Conservation (phyloP, 2,329 filamentous ascomycete genomes). For the Fusarium sterilihyphosum region DNA sequence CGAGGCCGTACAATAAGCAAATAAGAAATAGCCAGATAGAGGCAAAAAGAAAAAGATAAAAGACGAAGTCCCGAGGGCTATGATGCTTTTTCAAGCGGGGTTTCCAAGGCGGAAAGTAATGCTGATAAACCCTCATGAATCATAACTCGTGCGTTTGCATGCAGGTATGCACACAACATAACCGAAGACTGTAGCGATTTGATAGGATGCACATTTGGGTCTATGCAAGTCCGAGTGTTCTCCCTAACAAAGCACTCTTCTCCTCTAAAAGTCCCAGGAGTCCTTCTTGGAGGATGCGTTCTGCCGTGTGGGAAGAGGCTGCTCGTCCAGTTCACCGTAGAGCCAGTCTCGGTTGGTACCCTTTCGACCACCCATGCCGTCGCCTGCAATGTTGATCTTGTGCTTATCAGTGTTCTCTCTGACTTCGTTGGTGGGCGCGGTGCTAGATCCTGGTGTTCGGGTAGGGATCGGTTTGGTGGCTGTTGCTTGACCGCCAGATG, state of each 20-base stretch:
- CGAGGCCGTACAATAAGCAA: conserved; percentile 21
- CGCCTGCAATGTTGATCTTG: conserved; percentile 60
- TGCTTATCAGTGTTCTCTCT: conserved; percentile 25
- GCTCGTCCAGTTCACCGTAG: conserved; percentile 59
- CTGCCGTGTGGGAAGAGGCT: conserved; percentile 49
- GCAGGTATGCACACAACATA: conserved; percentile 8
- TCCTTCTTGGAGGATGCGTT: conserved; percentile 49
- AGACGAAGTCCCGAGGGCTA: background rate
- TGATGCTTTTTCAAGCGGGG: conserved; percentile 1
- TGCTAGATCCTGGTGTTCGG: conserved; percentile 46
- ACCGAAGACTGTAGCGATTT: background rate
- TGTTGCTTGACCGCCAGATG: conserved; percentile 11
- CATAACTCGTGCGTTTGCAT: conserved; percentile 10
- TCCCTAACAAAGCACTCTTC: conserved; percentile 9
- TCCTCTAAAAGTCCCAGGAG: conserved; percentile 60
- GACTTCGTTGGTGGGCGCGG: conserved; percentile 8
- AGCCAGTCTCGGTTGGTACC: conserved; percentile 66
- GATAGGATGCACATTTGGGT: background rate
- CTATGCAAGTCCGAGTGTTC: background rate
- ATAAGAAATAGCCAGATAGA: conserved; percentile 26
- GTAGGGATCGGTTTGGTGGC: conserved; percentile 44
- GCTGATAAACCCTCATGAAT: conserved; percentile 9
- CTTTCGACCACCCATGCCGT: conserved; percentile 73
- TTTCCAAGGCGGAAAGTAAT: conserved; percentile 22
- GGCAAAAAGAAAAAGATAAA: background rate